phyloP scores from a whole-genome alignment of 2,329 filamentous ascomycete species.

The Ceratocystis variospora region DNA sequence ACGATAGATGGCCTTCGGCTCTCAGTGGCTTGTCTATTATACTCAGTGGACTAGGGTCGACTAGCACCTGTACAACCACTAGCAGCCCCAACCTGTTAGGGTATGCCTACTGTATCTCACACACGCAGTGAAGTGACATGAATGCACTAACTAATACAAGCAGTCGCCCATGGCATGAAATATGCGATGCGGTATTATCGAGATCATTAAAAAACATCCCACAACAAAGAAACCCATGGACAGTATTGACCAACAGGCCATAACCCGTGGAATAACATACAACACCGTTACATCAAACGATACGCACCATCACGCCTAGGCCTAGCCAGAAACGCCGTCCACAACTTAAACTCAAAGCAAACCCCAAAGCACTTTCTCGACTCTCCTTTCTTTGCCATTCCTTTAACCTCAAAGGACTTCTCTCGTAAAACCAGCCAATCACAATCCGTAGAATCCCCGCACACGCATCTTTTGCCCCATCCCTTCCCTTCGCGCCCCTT shows the following conservation, averaged over 20 bases:
- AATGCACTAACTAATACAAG: not conserved
- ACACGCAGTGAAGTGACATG: no score
- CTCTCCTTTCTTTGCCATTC: not conserved
- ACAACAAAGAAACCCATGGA: not conserved
- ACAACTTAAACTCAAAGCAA: not conserved
- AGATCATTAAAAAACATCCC: not conserved
- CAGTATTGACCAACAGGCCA: not conserved
- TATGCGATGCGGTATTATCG: no score
- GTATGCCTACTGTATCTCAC: no score
- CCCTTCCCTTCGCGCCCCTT: not conserved
- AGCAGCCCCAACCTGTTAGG: no score
- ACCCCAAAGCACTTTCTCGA: not conserved
- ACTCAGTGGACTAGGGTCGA: no score
- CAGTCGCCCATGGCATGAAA: not conserved
- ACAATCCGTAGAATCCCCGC: not conserved
- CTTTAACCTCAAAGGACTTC: not conserved
- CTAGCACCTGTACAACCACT: no score
- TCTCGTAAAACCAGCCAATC: slow-evolving; percentile 11
- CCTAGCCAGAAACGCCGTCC: not conserved
- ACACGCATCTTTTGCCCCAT: not conserved
- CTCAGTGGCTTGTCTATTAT: not conserved
- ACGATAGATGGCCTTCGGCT: not conserved
- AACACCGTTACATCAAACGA: not conserved
- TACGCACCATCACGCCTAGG: not conserved
- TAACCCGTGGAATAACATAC: not conserved